Base-by-base conservation (phyloP, 1,284 basidiomycete species). In the Cerioporus squamosus region DNA sequence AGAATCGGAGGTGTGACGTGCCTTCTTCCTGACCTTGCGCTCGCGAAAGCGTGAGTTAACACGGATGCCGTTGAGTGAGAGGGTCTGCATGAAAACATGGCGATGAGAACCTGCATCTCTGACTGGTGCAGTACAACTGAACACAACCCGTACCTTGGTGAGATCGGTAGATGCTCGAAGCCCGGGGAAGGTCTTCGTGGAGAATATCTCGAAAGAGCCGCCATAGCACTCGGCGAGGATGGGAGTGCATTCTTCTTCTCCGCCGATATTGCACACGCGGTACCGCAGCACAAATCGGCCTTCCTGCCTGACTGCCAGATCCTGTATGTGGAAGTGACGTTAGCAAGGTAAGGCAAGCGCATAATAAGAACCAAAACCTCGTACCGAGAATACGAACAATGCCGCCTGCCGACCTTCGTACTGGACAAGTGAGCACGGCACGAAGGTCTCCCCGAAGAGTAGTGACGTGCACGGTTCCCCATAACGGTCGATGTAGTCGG, bases 171-270 rank as follows among this genome's bases (percentile, higher is more conserved):
- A 90, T 5, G 84, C 80, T 31, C 79, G 80, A 9, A 91, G 70
- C 2, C 88, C 87, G 0, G 89, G 88, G 67, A 91, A 91, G 67
- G 90, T 87, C 66, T 91, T 91, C 0, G 88, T 90, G 23, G 88
- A 90, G 65, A 87, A 91, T 0, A 91, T 81, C 18, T 80, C 80
- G 67, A 91, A 91, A 1, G 75, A 57, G 0, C 84, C 57, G 14
- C 54, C 58, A 18, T 51, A 53, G 67, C 85, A 87, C 70, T 91
- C 87, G 2, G 89, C 87, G 63, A 89, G 83, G 22, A 92, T 79
- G 9, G 80, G 79, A 0, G 81, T 72, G 54, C 77, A 73, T 23
- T 7, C 64, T 54, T 22, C 62, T 62, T 24, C 48, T 57, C 44
- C 51, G 31, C 33, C 57, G n/a, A 72, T 56, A 57, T 68, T 65